phyloP scores from a whole-genome alignment of 441 rosid genomes.

The Populus tomentosa region DNA sequence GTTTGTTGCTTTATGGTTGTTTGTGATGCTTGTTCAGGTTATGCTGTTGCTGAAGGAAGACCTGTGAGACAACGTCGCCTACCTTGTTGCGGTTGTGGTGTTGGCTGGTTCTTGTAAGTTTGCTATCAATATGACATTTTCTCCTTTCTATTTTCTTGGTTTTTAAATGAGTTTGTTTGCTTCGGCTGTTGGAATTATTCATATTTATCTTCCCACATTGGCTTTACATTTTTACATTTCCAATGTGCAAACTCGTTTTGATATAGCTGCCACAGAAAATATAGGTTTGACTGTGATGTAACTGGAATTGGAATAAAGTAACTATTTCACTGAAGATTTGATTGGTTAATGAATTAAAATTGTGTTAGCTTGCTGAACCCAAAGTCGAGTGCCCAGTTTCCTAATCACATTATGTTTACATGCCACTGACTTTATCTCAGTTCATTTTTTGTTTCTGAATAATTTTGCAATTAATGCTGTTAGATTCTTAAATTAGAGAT shows the following conservation, averaged over 20 bases:
- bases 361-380: neutral
- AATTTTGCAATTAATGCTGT: neutral
- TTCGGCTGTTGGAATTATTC: neutral
- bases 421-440: neutral
- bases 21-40: slow-evolving; percentile 30
- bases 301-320: neutral
- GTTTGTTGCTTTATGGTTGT: neutral
- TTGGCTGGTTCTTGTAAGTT: slow-evolving; percentile 91
- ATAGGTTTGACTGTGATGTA: neutral
- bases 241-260: neutral
- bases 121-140: neutral
- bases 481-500: neutral
- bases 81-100: slow-evolving; percentile 89
- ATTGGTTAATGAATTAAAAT: neutral
- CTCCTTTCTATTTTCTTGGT: neutral
- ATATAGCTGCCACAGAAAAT: neutral
- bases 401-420: neutral
- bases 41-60: slow-evolving; percentile 88
- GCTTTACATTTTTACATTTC: neutral
- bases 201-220: neutral
- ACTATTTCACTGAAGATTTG: neutral
- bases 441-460: neutral
- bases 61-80: slow-evolving; percentile 72
- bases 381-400: neutral
- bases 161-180: neutral